Conservation (phyloP, 495 filamentous ascomycete genomes). For the Podospora australis region DNA sequence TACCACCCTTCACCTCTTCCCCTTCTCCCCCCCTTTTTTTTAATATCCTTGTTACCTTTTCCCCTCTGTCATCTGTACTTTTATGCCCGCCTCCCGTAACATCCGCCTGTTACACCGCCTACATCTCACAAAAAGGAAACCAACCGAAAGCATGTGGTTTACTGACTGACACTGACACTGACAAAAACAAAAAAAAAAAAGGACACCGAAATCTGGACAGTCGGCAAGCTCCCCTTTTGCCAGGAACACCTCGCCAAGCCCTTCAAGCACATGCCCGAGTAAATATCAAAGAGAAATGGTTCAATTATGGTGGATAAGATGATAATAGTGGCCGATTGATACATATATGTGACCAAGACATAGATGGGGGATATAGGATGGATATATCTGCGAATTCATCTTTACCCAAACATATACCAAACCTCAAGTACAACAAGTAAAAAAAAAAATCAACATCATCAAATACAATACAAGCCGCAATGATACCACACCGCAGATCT, state of each 20-base stretch:
- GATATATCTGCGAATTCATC: too few relatives aligned
- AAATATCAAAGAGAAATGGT: too few relatives aligned
- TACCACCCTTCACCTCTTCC: too few relatives aligned
- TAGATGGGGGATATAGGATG: too few relatives aligned
- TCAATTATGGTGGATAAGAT: too few relatives aligned
- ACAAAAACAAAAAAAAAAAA: conserved; percentile 12
- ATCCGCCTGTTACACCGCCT: background rate
- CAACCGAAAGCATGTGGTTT: background rate
- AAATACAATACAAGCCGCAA: background rate
- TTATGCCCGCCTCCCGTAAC: background rate
- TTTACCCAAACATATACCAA: background rate
- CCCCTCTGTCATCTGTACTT: background rate
- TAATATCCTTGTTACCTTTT: background rate
- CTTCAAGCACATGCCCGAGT: conserved; percentile 57
- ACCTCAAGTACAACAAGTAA: background rate
- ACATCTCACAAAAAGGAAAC: too few relatives aligned
- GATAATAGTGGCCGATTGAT: too few relatives aligned
- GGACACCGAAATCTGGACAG: conserved; percentile 66
- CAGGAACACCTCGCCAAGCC: conserved; percentile 55
- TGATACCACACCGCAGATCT: background rate
- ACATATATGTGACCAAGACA: too few relatives aligned
- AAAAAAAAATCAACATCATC: conserved; percentile 4
- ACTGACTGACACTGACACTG: background rate
- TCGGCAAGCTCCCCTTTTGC: conserved; percentile 62
- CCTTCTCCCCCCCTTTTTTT: too few relatives aligned